A percentile compares a stretch with the other conserved stretches of the same genome.
phyloP scores from a whole-genome alignment of 148 eudicot species.

The Salicornia ramosissima region DNA sequence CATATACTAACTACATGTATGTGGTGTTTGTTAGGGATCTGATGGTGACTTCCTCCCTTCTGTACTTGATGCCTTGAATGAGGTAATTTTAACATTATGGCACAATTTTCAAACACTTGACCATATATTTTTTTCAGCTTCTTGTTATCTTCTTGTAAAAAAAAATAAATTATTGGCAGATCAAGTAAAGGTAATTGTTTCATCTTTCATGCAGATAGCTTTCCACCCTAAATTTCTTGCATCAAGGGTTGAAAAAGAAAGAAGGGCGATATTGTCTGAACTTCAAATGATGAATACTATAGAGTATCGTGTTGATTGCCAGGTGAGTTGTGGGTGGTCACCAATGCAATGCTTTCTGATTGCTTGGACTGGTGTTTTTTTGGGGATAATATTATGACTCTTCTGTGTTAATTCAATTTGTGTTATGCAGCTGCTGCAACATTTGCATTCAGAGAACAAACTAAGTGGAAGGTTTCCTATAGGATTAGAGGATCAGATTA shows the following conservation, averaged over 20 bases:
- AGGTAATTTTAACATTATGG: slow-evolving; percentile 42
- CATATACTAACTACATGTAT: slow-evolving; percentile 8
- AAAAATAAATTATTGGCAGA: neutral
- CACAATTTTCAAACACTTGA: neutral
- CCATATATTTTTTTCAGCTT: neutral
- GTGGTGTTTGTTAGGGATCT: slow-evolving; percentile 55
- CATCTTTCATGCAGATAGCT: slow-evolving; percentile 61
- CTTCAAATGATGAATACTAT: slow-evolving; percentile 99
- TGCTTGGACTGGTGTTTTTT: slow-evolving; percentile 9
- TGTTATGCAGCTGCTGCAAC: slow-evolving; percentile 63
- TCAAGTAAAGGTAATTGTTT: slow-evolving; percentile 9
- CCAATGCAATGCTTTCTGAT: neutral
- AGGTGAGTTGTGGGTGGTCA: slow-evolving; percentile 39
- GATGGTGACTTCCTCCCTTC: slow-evolving; percentile 83
- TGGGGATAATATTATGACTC: neutral
- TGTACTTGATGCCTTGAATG: slow-evolving; percentile 95
- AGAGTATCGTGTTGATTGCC: slow-evolving; percentile 99
- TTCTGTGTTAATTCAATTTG: slow-evolving; percentile 19
- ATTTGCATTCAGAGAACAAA: slow-evolving; percentile 99
- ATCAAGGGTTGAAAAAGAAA: slow-evolving; percentile 98
- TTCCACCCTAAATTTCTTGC: slow-evolving; percentile 90
- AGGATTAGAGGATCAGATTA: slow-evolving; percentile 96
- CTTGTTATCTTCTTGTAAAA: neutral
- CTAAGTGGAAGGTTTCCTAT: slow-evolving; percentile 93
- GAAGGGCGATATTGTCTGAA: slow-evolving; percentile 94